Evolutionary conservation across 768 basidiomycete species (phyloP).

Genomic region (Pleurotus giganteus): DNA sequence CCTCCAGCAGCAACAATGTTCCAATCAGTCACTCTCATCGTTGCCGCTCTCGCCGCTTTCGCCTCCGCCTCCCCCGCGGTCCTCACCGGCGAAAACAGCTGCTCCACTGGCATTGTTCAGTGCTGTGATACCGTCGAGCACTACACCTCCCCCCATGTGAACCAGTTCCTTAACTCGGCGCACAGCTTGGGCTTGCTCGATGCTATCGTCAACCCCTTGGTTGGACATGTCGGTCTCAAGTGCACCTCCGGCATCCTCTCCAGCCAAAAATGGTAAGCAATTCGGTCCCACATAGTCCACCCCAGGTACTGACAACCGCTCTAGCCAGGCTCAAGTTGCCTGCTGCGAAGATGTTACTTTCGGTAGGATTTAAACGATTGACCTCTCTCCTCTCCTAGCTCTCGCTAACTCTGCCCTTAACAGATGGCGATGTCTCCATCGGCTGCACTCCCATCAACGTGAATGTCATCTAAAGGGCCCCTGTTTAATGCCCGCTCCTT

Average conservation of each 20-base stretch:
- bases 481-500: background rate
- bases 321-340: conserved; percentile 2
- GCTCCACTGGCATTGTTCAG: conserved; percentile 1
- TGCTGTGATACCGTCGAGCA: conserved; percentile 7
- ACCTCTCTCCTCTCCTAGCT: background rate
- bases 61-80: conserved; percentile 1
- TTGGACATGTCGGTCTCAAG: background rate
- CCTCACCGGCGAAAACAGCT: conserved; percentile 1
- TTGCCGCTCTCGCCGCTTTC: conserved; percentile 3
- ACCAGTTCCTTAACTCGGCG: background rate
- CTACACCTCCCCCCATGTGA: conserved; percentile 6
- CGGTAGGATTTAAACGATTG: background rate
- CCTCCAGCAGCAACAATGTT: background rate
- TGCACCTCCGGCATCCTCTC: conserved; percentile 1
- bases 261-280: conserved; percentile 1
- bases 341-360: conserved; percentile 9
- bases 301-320: background rate
- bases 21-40: background rate
- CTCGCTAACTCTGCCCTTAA: background rate
- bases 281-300: background rate
- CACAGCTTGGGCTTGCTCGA: background rate
- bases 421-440: background rate
- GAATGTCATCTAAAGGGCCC: conserved; percentile 1
- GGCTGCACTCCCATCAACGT: conserved; percentile 9
- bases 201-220: background rate